Conservation (phyloP, 495 filamentous ascomycete species). For the Haplographium delicatum region DNA sequence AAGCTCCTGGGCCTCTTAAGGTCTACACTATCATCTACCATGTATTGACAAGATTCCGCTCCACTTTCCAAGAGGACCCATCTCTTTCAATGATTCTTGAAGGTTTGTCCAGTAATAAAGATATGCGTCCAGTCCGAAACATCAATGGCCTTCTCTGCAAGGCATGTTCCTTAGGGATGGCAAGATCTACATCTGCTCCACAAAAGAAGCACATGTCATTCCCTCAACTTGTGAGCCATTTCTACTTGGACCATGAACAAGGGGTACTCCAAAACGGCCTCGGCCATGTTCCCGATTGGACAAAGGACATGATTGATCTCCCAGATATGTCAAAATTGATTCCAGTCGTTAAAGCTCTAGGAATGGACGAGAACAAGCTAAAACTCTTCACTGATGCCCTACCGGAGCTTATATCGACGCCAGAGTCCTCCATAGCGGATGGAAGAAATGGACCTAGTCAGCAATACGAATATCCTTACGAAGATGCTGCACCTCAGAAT, state of each 20-base stretch:
- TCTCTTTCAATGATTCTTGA: constrained; percentile 58
- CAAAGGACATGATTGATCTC: constrained; percentile 63
- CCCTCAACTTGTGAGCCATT: constrained; percentile 61
- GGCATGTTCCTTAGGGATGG: constrained; percentile 43
- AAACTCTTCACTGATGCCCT: constrained; percentile 54
- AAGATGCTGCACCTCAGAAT: not conserved
- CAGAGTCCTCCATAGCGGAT: not conserved
- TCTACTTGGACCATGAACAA: constrained; percentile 51
- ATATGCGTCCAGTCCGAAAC: constrained; percentile 63
- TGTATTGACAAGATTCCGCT: constrained; percentile 46
- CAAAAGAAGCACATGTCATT: constrained; percentile 53
- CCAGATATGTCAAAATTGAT: constrained; percentile 47
- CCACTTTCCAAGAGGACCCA: constrained; percentile 49
- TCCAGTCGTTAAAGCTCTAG: constrained; percentile 38
- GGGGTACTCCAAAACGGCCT: constrained; percentile 27
- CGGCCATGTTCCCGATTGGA: constrained; percentile 50
- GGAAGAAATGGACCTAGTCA: not conserved
- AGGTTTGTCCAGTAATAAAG: constrained; percentile 56
- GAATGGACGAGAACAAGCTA: constrained; percentile 53
- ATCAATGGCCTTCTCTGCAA: constrained; percentile 61
- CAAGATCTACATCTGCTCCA: constrained; percentile 20
- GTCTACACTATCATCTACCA: constrained; percentile 62
- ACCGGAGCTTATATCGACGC: constrained; percentile 30
- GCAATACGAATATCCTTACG: constrained; percentile 7
- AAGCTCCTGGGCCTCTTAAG: constrained; percentile 56